A percentile compares a stretch with the other conserved stretches of the same genome.
Conservation (phyloP, 148 eudicot genomes). For the Cornus suecica region DNA sequence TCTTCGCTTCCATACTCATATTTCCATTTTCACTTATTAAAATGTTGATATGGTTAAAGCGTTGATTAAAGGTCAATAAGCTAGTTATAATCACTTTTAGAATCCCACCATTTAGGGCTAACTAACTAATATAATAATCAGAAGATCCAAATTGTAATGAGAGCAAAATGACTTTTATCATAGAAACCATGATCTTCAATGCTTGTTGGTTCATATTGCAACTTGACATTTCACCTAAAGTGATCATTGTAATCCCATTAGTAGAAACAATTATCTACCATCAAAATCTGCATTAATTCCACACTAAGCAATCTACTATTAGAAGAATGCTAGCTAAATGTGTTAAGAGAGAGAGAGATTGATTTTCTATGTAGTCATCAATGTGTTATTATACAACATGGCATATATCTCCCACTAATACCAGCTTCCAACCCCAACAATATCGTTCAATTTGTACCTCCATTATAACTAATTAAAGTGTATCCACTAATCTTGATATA, state of each 20-base stretch:
- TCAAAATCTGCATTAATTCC: not conserved
- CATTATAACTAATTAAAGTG: conserved; percentile 2
- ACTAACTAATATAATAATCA: conserved; percentile 10
- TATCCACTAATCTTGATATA: conserved; percentile 21
- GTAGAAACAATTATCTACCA: conserved; percentile 28
- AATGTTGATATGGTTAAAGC: not conserved
- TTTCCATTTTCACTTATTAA: not conserved
- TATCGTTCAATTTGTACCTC: not conserved
- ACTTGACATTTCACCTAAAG: conserved; percentile 26
- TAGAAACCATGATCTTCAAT: no score
- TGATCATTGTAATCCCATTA: conserved; percentile 29
- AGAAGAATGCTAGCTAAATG: not conserved
- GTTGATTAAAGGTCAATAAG: not conserved
- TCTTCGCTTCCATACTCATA: not conserved
- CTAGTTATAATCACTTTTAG: conserved; percentile 7
- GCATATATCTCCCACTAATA: conserved; percentile 6
- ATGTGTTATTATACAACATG: not conserved
- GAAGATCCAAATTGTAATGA: conserved; percentile 20
- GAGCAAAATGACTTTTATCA: conserved; percentile 28
- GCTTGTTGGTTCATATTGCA: conserved; percentile 1
- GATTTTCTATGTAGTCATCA: conserved; percentile 2
- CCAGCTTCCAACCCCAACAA: conserved; percentile 1
- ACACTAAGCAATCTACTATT: not conserved
- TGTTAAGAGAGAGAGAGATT: not conserved
- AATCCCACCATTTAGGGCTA: conserved; percentile 17